Conservation (phyloP, 2,329 filamentous ascomycete genomes). For the Eurotiales sp. region DNA sequence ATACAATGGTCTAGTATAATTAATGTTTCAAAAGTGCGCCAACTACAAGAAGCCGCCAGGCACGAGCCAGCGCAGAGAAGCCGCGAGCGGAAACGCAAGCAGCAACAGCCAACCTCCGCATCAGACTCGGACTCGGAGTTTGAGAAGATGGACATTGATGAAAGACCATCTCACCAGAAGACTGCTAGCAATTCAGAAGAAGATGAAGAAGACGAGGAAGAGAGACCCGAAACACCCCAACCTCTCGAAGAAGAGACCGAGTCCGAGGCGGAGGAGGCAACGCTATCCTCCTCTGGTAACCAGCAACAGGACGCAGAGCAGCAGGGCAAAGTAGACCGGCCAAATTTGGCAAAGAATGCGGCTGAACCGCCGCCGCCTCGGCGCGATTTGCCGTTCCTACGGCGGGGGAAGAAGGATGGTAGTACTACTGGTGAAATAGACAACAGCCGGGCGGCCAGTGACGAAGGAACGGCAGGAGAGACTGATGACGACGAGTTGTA, state of each 20-base stretch:
- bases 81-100: slow-evolving; percentile 26
- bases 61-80: slow-evolving; percentile 17
- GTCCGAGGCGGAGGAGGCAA: slow-evolving; percentile 30
- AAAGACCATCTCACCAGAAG: not conserved
- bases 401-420: slow-evolving; percentile 13
- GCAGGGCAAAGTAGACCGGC: slow-evolving; percentile 5
- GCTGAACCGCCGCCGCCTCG: slow-evolving; percentile 33
- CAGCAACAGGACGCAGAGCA: slow-evolving; percentile 2
- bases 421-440: slow-evolving; percentile 13
- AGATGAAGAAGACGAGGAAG: slow-evolving; percentile 25
- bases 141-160: slow-evolving; percentile 36
- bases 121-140: slow-evolving; percentile 32
- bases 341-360: slow-evolving; percentile 15
- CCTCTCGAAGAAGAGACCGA: slow-evolving; percentile 30
- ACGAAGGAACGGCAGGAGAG: slow-evolving; percentile 30
- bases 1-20: no score
- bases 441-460: no score
- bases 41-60: slow-evolving; percentile 14
- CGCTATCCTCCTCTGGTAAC: not conserved
- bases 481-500: slow-evolving; percentile 41
- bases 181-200: not conserved
- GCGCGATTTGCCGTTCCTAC: slow-evolving; percentile 41
- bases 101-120: no score
- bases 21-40: slow-evolving; percentile 23
- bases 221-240: slow-evolving; percentile 27